Conservation (phyloP, 2,329 filamentous ascomycete genomes). For the Ceratocystis cubensis region DNA sequence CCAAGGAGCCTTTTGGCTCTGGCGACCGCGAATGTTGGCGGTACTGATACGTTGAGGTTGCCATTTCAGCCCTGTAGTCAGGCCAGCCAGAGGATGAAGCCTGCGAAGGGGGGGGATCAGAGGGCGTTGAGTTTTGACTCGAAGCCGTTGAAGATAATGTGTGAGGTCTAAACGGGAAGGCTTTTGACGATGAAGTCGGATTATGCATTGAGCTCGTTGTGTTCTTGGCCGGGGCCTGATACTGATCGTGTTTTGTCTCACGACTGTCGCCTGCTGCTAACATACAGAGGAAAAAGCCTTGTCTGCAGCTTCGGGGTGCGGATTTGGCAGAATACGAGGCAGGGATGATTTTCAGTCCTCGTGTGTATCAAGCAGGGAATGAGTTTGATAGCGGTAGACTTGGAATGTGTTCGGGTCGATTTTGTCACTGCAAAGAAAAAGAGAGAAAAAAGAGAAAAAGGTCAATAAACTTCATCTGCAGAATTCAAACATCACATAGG, state of each 20-base stretch:
- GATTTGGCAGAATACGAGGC: neutral
- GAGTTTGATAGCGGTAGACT: neutral
- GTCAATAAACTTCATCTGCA: neutral
- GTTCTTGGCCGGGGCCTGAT: slow-evolving; percentile 7
- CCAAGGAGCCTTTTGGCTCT: slow-evolving; percentile 16
- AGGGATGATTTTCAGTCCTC: neutral
- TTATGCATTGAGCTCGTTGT: slow-evolving; percentile 1
- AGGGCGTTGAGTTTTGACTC: neutral
- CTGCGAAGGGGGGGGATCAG: neutral
- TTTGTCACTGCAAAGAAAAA: neutral
- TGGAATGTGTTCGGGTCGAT: neutral
- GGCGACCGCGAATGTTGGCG: slow-evolving; percentile 17
- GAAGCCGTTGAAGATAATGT: neutral
- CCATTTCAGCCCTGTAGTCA: slow-evolving; percentile 10
- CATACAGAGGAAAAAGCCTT: slow-evolving; percentile 6
- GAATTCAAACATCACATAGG: neutral
- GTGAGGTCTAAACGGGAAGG: slow-evolving; percentile 10
- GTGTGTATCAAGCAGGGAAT: neutral
- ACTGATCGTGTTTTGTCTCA: slow-evolving; percentile 2
- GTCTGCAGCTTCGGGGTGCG: neutral
- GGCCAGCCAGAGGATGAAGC: slow-evolving; percentile 3
- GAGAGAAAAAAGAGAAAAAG: neutral
- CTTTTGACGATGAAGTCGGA: slow-evolving; percentile 6
- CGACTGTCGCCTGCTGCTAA: neutral
- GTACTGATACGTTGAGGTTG: slow-evolving; percentile 11